Evolutionary conservation across 2,329 filamentous ascomycete genomes (phyloP), one percentile per base, ranked within the genome.

Genomic region (Esteya vermicola): DNA sequence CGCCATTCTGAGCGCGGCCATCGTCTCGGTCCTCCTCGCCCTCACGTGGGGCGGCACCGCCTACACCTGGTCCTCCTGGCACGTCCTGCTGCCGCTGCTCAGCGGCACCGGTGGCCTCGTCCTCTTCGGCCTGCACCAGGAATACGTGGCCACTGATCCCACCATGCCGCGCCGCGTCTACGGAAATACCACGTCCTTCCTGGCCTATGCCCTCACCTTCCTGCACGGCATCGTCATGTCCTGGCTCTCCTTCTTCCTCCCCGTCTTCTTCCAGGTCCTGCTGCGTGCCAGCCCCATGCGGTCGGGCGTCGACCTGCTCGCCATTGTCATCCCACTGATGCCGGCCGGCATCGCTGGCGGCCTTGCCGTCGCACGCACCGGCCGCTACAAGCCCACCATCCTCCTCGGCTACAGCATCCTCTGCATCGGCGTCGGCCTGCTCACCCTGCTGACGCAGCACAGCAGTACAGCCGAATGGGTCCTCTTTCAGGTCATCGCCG

Each of bases 191-290:
- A 33, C 19, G 4, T 36, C 28, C 16, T 36, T 18, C 18, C 3
- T 38, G 16, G 23, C 21, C 28, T 40, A 30, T 20, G 18, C 21
- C 34, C 25, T 40, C 14, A 33, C 28, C 23, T 28, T 40, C 60
- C 30, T 56, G 60, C 21, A 55, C 33, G 41, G 41, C 25, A 25
- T 25, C 20, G 38, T 30, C 21, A 36, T 38, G 27, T 33, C 31
- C n/a, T 33, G 37, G 12, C 12, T 45, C 6, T 25, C 21, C 35
- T 47, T 43, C 32, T 45, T 45, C 25, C 30, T 47, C 2, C 40
- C 45, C 27, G 41, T 45, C 42, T 69, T 63, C 61, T 67, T 67
- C 47, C 65, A 67, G 43, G 60, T 57, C 9, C 57, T 64, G 25
- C 52, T 60, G 33, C 52, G 51, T 30, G 52, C 54, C 9, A 55